Percentiles rank a stretch among this genome's conserved stretches.
Conservation (phyloP, 164 flowering plant genomes). For the Saururus chinensis region DNA sequence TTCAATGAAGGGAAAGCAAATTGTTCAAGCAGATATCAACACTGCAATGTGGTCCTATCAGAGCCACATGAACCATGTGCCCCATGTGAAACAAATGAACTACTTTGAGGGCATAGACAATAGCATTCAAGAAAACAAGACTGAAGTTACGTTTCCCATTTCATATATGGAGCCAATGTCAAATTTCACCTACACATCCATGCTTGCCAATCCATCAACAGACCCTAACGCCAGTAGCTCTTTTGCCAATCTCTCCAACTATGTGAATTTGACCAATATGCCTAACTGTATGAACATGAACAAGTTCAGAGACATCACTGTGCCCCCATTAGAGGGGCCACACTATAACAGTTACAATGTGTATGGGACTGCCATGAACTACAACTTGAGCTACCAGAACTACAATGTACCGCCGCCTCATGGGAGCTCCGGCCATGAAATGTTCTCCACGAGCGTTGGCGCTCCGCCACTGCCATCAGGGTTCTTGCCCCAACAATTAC, state of each 20-base stretch:
- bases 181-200: neutral
- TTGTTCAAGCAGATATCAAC: neutral
- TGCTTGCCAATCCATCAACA: neutral
- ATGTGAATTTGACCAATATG: neutral
- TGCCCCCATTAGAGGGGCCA: neutral
- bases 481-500: neutral
- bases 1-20: neutral
- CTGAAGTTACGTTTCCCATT: neutral
- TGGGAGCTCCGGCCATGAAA: neutral
- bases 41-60: neutral
- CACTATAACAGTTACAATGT: neutral
- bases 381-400: neutral
- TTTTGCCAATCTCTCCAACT: neutral
- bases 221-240: neutral
- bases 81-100: neutral
- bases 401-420: neutral
- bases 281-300: neutral
- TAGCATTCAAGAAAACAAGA: neutral
- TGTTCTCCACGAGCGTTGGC: neutral
- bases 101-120: neutral
- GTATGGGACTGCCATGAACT: neutral
- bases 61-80: neutral
- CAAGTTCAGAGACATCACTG: neutral
- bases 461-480: neutral
- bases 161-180: too few relatives aligned